phyloP scores from a whole-genome alignment of 2,329 filamentous ascomycete genomes.

The Colletotrichum sp. region DNA sequence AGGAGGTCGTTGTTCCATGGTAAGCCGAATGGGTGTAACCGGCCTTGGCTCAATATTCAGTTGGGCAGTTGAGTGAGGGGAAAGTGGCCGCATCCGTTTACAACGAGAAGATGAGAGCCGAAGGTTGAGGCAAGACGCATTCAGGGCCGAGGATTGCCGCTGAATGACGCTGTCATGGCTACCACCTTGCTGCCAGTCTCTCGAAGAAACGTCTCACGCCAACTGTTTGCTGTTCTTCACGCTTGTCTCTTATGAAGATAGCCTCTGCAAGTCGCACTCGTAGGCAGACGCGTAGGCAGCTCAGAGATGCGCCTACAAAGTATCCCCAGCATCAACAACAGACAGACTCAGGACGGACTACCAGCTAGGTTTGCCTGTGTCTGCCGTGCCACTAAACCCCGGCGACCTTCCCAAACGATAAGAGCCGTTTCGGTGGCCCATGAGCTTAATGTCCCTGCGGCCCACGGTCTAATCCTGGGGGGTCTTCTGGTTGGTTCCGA shows the following conservation, averaged over 20 bases:
- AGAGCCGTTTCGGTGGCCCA: constrained; percentile 15
- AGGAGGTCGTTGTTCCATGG: background rate
- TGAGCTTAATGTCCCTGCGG: constrained; percentile 16
- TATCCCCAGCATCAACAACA: background rate
- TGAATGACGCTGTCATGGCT: background rate
- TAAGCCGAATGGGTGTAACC: background rate
- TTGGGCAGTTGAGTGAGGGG: background rate
- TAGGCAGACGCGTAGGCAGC: background rate
- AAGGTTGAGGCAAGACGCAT: background rate
- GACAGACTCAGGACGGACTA: background rate
- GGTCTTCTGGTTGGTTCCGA: constrained; percentile 6
- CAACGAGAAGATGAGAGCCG: background rate
- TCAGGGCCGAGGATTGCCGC: background rate
- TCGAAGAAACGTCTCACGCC: background rate
- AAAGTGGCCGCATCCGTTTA: background rate
- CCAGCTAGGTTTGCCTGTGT: background rate
- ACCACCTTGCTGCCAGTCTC: background rate
- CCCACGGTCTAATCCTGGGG: background rate
- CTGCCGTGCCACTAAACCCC: background rate
- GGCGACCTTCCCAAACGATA: constrained; percentile 15
- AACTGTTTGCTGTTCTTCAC: background rate
- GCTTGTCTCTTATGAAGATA: background rate
- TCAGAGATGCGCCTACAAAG: background rate
- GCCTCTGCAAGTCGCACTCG: background rate
- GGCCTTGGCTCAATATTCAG: background rate